phyloP scores from a whole-genome alignment of 2,329 filamentous ascomycete species.

The Aspergillus sp. region DNA sequence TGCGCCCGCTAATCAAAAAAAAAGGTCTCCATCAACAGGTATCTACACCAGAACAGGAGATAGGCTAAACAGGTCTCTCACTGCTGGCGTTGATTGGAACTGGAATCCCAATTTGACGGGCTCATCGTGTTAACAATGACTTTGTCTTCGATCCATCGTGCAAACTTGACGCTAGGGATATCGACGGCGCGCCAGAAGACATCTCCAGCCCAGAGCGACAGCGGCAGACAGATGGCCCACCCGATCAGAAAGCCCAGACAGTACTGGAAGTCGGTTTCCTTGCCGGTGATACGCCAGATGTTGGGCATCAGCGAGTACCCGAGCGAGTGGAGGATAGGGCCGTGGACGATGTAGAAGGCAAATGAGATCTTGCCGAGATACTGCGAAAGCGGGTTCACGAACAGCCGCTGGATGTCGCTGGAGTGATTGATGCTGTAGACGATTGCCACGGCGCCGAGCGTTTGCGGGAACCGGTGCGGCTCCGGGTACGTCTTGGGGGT shows the following conservation, averaged over 20 bases:
- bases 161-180: constrained; percentile 49
- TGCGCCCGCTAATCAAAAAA: constrained; percentile 3
- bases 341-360: constrained; percentile 48
- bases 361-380: constrained; percentile 49
- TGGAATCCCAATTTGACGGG: constrained; percentile 4
- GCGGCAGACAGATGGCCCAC: constrained; percentile 37
- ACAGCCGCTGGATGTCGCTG: constrained; percentile 39
- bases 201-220: constrained; percentile 56
- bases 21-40: background rate
- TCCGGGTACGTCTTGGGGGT: constrained; percentile 42
- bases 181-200: constrained; percentile 60
- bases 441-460: constrained; percentile 41
- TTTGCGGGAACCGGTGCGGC: constrained; percentile 45
- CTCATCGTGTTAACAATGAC: constrained; percentile 22
- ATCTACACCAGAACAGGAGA: constrained; percentile 1
- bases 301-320: constrained; percentile 44
- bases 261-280: constrained; percentile 37
- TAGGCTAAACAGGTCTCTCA: background rate
- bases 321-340: constrained; percentile 42
- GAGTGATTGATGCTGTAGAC: constrained; percentile 43
- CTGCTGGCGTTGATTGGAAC: background rate
- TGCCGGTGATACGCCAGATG: constrained; percentile 40
- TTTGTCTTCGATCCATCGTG: constrained; percentile 47
- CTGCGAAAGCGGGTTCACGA: constrained; percentile 40
- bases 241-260: constrained; percentile 39